Base-by-base conservation (phyloP, 495 filamentous ascomycete species). In the Penicillium angulare region DNA sequence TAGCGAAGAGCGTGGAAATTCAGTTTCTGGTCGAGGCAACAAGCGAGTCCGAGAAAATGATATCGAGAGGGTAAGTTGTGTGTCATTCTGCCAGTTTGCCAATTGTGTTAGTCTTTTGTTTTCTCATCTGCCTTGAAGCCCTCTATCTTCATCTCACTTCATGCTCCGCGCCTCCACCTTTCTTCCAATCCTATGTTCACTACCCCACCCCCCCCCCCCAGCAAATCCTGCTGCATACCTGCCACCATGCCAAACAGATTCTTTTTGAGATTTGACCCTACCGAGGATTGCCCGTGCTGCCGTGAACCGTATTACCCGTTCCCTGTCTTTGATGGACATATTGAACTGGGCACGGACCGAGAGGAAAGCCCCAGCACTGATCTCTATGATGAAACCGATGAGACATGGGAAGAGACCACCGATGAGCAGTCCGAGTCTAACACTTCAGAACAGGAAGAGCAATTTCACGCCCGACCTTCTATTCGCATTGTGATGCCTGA, bases 1-100 rank as follows among this genome's bases (percentile, higher is more conserved):
- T 27, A 96, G 91, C 69, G 91, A 96, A 68, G 91, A 95, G 67
- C 82, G 88, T 51, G 83, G 84, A 46, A 82, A 81, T 32, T 86
- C 82, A 6, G 80, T 82, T 12, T 79, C 84, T 44, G 81, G 80
- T 21, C 74, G 82, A 51, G 83, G 80, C 26, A 85, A 82, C 34
- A 92, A 91, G 61, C 75, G 89, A 51, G 78, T 77, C 12, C 52
- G 52, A 49, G 91, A 96, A 49, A 89, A 84, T 67, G 90, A 96
- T 40, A 81, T 95, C 44, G 90, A 96, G 67, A 84, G 86, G 76
- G 90, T 91, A 70, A 73, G 87, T 83, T 42, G 34, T 17, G 21
- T 7, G 4, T 33, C 21, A 42, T 7, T 32, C 47, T 50, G 6
- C 47, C 42, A 29, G 13, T 15, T 26, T 27, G 13, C 35, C 44